Conservation (phyloP, 306 rosid species). For the Luffa aegyptiaca region DNA sequence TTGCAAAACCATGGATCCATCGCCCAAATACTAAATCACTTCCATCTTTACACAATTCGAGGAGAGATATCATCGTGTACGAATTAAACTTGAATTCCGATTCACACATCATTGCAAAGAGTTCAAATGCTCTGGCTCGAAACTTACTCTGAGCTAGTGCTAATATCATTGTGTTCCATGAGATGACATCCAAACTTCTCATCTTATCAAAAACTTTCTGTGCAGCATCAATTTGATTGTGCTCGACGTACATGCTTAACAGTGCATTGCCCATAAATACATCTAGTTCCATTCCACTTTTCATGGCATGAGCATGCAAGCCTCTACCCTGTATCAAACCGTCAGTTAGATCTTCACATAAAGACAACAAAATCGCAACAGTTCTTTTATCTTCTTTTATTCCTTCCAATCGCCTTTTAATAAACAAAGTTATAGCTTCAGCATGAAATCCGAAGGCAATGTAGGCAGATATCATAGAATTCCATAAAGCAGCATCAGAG, state of each 20-base stretch:
- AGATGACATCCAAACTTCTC: constrained; percentile 22
- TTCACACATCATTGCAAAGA: constrained; percentile 19
- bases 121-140: constrained; percentile 21
- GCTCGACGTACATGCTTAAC: constrained; percentile 23
- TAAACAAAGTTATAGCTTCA: constrained; percentile 24
- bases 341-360: constrained; percentile 14
- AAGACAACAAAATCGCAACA: constrained; percentile 17
- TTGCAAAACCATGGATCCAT: constrained; percentile 30
- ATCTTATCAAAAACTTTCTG: constrained; percentile 20
- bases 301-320: constrained; percentile 28
- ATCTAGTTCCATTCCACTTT: constrained; percentile 22
- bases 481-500: constrained; percentile 38
- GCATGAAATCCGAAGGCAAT: constrained; percentile 17
- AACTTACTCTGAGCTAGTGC: constrained; percentile 23
- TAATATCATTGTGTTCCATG: constrained; percentile 33
- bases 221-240: constrained; percentile 19
- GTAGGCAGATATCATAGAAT: constrained; percentile 32
- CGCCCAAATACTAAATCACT: constrained; percentile 16
- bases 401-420: constrained; percentile 18
- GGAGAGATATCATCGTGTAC: constrained; percentile 31
- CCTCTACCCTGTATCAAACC: constrained; percentile 21
- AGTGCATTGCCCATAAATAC: constrained; percentile 29
- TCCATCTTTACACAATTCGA: constrained; percentile 22
- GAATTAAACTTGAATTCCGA: constrained; percentile 22
- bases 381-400: constrained; percentile 28